Base-by-base conservation (phyloP, 2,329 filamentous ascomycete genomes). In the Fusarium sp. region DNA sequence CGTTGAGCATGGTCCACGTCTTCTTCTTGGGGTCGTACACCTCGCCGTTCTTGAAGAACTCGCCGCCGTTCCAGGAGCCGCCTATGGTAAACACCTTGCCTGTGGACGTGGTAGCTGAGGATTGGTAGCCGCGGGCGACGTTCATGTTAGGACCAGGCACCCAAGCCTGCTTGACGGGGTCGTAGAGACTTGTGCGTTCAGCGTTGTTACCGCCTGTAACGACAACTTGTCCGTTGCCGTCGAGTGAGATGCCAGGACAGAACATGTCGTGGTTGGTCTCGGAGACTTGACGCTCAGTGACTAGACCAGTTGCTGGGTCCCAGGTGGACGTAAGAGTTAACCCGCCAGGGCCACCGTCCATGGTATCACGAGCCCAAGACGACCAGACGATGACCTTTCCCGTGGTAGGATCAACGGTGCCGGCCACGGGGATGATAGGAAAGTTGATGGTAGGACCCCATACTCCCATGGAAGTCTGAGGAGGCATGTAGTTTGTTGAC, bases 231-330 rank as follows among this genome's bases (percentile, higher is more conserved):
- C 83, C 85, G 5, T 79, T 74, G 9, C 76, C 77, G 48, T 82
- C 80, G 5, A 81, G 72, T 1, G 78, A 81, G 32, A 85, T 82
- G 0, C 83, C 85, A 0, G 85, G 83, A 64, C 84, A 86, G 65
- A 85, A 85, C 83, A 85, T 85, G 65, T 85, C 82, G 63, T 85
- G 81, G 7, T 76, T 66, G 0, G 80, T 85, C 60, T 83, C 70
- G 32, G 72, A 69, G 8, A 79, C 38, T 13, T 60, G 28, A 2
- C 59, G 28, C 31, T 61, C 58, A 2, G 54, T 39, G 2, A 64
- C 52, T 2, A 57, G 48, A 4, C 41, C 47, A 5, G 63, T 66
- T 2, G 28, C 40, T 5, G 63, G 62, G 7, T 60, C 63, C 58
- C 62, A 65, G 2, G 42, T 48, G 0, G 58, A 60, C 6, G 53